Evolutionary conservation across 1,284 basidiomycete species (phyloP), one percentile per base, ranked within the genome.

Genomic region (Irpex sp.): DNA sequence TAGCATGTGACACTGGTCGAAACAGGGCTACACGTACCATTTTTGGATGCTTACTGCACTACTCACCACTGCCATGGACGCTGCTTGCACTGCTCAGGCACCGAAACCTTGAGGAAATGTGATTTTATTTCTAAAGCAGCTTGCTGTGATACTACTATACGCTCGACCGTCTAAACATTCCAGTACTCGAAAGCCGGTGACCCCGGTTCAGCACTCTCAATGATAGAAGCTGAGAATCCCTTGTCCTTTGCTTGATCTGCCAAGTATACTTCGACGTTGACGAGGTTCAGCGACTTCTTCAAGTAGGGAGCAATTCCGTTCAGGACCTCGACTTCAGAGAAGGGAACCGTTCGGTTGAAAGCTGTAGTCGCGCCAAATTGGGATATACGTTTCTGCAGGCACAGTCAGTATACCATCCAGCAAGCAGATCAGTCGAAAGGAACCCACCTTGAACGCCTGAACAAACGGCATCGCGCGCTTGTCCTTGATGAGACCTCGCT

Each of bases 401-500:
- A 26, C 62, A 21, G 67, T 7, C 19, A 58, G 31, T 59, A 49
- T 51, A 26, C 2, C 60, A 39, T 26, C 1, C 19, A 37, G 13
- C 26, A 43, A 33, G 19, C 9, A 15, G 60, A 33, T 46, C 47
- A 54, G 21, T 15, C n/a, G 17, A n/a, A 55, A 47, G 56, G 39
- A 13, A 68, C 79, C 56, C 63, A 94, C 93, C 87, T 98, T 97
- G 87, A 97, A 91, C 33, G 83, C 78, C 68, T 97, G 92, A 61
- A 95, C 87, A 79, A 98, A 98, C 37, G 96, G 96, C 96, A 98
- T 98, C 51, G 85, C 85, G 65, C 90, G 88, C 81, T 98, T 98
- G 78, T 98, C 95, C 85, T 98, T 98, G 77, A 95, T 88, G 75
- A 98, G 74, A 11, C 93, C 95, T n/a, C 81, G 84, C 72, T 85